A percentile compares a stretch with the other conserved stretches of the same genome.
Conservation (phyloP, 305 asterid species). For the Caryopteris hybrid region DNA sequence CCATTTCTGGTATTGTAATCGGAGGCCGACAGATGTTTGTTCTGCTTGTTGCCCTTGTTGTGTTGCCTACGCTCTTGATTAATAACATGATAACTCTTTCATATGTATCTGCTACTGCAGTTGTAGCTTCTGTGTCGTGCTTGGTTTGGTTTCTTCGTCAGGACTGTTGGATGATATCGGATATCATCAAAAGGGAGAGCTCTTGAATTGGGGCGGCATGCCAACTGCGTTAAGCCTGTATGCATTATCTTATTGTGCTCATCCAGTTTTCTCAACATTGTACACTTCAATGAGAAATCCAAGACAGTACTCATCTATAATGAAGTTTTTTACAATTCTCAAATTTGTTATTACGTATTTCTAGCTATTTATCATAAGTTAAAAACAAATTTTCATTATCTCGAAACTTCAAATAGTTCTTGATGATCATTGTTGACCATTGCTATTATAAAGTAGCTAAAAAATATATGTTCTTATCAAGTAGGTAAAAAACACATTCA, state of each 20-base stretch:
- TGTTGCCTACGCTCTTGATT: conserved; percentile 32
- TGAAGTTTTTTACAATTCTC: conserved; percentile 11
- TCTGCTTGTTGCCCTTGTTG: conserved; percentile 15
- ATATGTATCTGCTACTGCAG: conserved; percentile 34
- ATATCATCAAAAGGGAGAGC: conserved; percentile 23
- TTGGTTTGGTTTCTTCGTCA: conserved; percentile 19
- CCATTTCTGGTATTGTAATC: conserved; percentile 12
- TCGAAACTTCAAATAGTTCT: no score
- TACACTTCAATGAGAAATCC: conserved; percentile 46
- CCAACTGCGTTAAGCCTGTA: conserved; percentile 52
- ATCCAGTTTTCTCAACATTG: conserved; percentile 50
- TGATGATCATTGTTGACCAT: no score
- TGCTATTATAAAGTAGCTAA: no score
- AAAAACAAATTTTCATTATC: no score
- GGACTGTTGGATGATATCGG: conserved; percentile 16
- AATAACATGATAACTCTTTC: conserved; percentile 27
- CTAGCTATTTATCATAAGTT: no score
- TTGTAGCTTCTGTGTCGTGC: conserved; percentile 25
- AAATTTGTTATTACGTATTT: no score
- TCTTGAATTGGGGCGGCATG: conserved; percentile 37
- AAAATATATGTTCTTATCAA: no score
- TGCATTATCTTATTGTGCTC: conserved; percentile 46
- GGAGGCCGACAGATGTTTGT: conserved; percentile 24
- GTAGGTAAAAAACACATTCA: no score
- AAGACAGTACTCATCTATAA: conserved; percentile 42